A percentile compares a stretch with the other conserved stretches of the same genome.
These are phyloP conservation scores for Ramaria sp. DNA, from an alignment of 768 basidiomycete genomes.

Conservation along the genomic window DNA sequence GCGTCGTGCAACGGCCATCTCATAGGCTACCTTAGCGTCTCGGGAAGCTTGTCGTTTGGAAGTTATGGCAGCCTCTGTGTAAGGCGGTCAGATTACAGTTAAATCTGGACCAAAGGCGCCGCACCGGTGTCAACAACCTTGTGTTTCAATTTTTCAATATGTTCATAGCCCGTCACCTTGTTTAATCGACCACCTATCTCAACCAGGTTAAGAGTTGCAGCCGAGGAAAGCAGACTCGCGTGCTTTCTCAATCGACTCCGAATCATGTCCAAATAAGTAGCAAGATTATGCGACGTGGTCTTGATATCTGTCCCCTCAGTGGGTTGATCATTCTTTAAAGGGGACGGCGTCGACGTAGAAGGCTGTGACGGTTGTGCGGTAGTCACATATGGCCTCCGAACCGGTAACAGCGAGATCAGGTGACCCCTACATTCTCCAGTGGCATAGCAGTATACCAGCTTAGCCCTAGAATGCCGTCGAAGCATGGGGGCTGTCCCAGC, in stretches of 20 bases:
- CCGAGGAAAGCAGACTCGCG: conserved; percentile 47
- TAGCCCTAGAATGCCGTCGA: not conserved
- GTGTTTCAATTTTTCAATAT: conserved; percentile 73
- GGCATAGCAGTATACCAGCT: not conserved
- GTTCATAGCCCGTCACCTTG: conserved; percentile 83
- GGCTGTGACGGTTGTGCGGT: too few species aligned
- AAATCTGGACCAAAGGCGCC: conserved; percentile 15
- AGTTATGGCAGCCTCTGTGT: conserved; percentile 64
- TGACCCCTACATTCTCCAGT: not conserved
- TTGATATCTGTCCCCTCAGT: not conserved
- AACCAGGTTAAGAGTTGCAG: conserved; percentile 51
- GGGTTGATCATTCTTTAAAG: too few species aligned
- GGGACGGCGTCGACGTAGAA: not conserved
- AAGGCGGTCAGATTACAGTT: conserved; percentile 7
- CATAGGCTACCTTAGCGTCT: conserved; percentile 65
- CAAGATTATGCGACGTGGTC: not conserved
- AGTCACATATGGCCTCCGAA: too few species aligned
- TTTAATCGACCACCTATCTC: conserved; percentile 74
- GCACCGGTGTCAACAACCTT: conserved; percentile 75
- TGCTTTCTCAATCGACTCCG: conserved; percentile 27
- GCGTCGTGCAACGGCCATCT: conserved; percentile 67
- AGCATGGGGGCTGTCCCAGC: not conserved
- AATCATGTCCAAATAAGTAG: conserved; percentile 18
- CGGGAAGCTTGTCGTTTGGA: conserved; percentile 55
- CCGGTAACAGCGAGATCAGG: not conserved